Base-by-base conservation (phyloP, 305 asterid genomes). In the Lippia alba region DNA sequence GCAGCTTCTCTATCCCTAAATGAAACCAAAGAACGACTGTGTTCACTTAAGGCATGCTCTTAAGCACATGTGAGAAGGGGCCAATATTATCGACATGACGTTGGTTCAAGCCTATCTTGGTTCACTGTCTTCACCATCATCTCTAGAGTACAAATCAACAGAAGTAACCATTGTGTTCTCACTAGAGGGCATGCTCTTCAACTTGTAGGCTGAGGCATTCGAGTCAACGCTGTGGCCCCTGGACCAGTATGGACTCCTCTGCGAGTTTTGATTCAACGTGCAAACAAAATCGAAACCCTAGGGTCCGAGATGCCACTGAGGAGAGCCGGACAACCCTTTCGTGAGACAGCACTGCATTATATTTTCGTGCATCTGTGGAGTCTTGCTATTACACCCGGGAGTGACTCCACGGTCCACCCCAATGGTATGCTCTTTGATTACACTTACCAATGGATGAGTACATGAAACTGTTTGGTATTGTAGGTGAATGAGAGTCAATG, bases 41-140 rank as follows among this genome's bases (percentile, higher is more conserved):
- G 6, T 40, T 20, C 20, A 5, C 0, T 46, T 45, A 12, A 79
- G 79, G 72, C 73, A 80, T 66, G 64, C 67, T 39, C 56, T 80
- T 15, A 69, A 56, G 77, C 75, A 76, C 41, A 80, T 73, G 84
- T 51, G 39, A 55, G 79, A n/a, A 80, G 81, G 81, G 15, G 70
- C 75, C 40, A 17, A 51, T 74, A 73, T 80, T 9, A 80, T 76
- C 50, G 76, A 80, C 72, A 32, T 81, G 5, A 56, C 75, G n/a
- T 80, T 79, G 0, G 79, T 51, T n/a, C n/a, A 15, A 2, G 77
- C 81, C 4, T 80, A 73, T 36, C 19, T 18, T 3, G 81, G 75
- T n/a, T n/a, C n/a, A n/a, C n/a, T n/a, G n/a, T n/a, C n/a, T 5
- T 56, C 67, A 10, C 61, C 77, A 1, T 19, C 48, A 16, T 12